Percentiles rank a stretch among this genome's conserved stretches.
Evolutionary conservation across 495 filamentous ascomycete species (phyloP).

Genomic region (Xylaria venustula): DNA sequence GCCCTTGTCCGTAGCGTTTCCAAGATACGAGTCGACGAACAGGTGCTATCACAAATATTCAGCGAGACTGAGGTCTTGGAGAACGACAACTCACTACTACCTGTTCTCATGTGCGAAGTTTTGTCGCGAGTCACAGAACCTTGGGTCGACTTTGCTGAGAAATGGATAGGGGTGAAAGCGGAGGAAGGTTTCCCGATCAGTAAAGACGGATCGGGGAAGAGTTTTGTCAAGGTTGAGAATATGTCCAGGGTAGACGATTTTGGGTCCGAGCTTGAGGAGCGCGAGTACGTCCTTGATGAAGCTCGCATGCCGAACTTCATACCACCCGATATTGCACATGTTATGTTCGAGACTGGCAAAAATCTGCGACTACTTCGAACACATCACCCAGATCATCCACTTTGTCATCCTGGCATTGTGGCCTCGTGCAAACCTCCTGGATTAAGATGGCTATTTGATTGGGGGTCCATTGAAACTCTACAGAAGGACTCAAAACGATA

Average conservation of each 20-base stretch:
- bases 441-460: constrained; percentile 73
- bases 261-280: constrained; percentile 48
- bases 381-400: constrained; percentile 75
- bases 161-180: constrained; percentile 72
- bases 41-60: constrained; percentile 66
- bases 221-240: constrained; percentile 63
- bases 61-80: constrained; percentile 62
- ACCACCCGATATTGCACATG: constrained; percentile 58
- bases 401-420: constrained; percentile 53
- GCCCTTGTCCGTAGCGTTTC: constrained; percentile 57
- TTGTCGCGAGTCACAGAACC: constrained; percentile 62
- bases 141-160: constrained; percentile 69
- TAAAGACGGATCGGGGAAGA: constrained; percentile 44
- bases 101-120: constrained; percentile 63
- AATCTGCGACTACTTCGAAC: constrained; percentile 71
- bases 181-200: constrained; percentile 50
- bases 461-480: constrained; percentile 67
- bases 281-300: constrained; percentile 60
- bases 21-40: constrained; percentile 59
- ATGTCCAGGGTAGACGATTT: constrained; percentile 54
- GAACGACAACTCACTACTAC: constrained; percentile 59
- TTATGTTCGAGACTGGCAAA: constrained; percentile 74
- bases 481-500: constrained; percentile 62
- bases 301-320: constrained; percentile 67
- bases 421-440: constrained; percentile 48